A percentile compares a stretch with the other conserved stretches of the same genome.
These are phyloP conservation scores for Nitzschia putrida DNA, from an alignment of 108 stramenopile genomes.

Conservation along the genomic window DNA sequence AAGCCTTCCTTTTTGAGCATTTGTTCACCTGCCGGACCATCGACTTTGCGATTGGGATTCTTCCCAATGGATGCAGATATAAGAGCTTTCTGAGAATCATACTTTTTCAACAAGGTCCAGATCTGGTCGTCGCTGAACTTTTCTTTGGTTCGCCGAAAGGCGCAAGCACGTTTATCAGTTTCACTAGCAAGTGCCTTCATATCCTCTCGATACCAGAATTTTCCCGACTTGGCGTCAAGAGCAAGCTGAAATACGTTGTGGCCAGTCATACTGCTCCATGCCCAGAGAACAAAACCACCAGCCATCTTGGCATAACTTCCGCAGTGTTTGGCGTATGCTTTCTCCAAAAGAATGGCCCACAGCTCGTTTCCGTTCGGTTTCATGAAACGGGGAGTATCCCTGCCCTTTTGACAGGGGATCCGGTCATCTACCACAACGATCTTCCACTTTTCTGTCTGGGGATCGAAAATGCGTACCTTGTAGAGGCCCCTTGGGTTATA, in stretches of 20 bases:
- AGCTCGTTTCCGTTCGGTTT: constrained; percentile 70
- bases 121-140: constrained; percentile 48
- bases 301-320: constrained; percentile 78
- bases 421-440: constrained; percentile 44
- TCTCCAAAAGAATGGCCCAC: constrained; percentile 94
- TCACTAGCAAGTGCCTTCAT: constrained; percentile 39
- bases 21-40: constrained; percentile 74
- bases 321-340: constrained; percentile 92
- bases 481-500: constrained; percentile 22
- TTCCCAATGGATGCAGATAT: constrained; percentile 55
- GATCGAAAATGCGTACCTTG: constrained; percentile 40
- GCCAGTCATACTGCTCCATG: constrained; percentile 74
- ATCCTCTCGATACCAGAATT: constrained; percentile 45
- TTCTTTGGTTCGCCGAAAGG: constrained; percentile 42
- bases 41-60: constrained; percentile 41
- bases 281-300: constrained; percentile 81
- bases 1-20: constrained; percentile 54
- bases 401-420: constrained; percentile 44
- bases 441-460: constrained; percentile 42
- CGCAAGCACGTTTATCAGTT: constrained; percentile 47
- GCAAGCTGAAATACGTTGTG: constrained; percentile 53
- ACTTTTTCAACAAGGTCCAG: constrained; percentile 61
- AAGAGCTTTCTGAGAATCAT: constrained; percentile 37
- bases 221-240: constrained; percentile 10
- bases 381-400: constrained; percentile 49